Evolutionary conservation across 148 eudicot genomes (phyloP).

Genomic region (Nepenthes mirabilis): DNA sequence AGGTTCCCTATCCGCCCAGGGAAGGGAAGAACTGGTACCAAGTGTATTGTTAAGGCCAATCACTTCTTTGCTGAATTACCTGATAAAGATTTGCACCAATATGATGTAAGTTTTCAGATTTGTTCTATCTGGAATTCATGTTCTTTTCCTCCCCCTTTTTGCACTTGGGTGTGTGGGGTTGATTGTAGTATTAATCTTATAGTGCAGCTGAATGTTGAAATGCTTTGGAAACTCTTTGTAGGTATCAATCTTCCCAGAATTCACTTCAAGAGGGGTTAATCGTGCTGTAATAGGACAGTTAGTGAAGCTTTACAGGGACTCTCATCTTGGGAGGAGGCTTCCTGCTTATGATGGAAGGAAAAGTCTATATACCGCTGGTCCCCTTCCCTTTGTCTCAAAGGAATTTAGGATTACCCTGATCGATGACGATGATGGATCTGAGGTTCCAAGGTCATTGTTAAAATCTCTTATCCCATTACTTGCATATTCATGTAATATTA

Average conservation of each 20-base stretch:
- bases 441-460: neutral
- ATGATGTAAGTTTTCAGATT: neutral
- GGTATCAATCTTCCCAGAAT: constrained; percentile 36
- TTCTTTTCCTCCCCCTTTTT: neutral
- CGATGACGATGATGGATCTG: constrained; percentile 24
- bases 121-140: neutral
- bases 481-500: neutral
- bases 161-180: neutral
- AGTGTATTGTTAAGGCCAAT: neutral
- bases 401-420: constrained; percentile 26
- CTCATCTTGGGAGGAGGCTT: constrained; percentile 30
- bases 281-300: constrained; percentile 26
- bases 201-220: neutral
- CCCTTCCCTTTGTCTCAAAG: constrained; percentile 29
- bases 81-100: neutral
- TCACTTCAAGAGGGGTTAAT: constrained; percentile 21
- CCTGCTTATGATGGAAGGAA: constrained; percentile 50
- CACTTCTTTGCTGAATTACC: neutral
- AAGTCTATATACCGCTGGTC: constrained; percentile 33
- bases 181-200: neutral
- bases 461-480: neutral
- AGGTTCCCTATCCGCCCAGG: neutral
- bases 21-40: neutral
- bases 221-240: constrained; percentile 4
- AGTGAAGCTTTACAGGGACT: constrained; percentile 17